A percentile compares a stretch with the other conserved stretches of the same genome.
phyloP scores from a whole-genome alignment of 2,329 filamentous ascomycete genomes.

The Didymella pomorum region DNA sequence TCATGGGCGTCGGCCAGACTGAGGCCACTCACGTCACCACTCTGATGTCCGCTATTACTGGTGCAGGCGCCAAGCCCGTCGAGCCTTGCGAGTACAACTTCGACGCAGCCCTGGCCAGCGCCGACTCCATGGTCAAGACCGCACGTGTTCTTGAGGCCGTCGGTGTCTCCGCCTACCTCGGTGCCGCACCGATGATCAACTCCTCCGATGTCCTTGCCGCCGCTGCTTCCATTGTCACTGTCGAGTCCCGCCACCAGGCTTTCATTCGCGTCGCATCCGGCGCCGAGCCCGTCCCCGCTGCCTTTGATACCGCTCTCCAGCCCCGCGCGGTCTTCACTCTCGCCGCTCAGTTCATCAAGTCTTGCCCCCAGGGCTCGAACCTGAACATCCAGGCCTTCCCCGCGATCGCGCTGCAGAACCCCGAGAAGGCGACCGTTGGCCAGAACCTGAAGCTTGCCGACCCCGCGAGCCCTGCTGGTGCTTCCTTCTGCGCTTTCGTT shows the following conservation, averaged over 20 bases:
- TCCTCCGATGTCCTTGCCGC: conserved; percentile 68
- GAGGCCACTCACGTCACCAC: conserved; percentile 70
- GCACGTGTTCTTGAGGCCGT: conserved; percentile 76
- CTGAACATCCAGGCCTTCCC: conserved; percentile 71
- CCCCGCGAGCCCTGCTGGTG: conserved; percentile 50
- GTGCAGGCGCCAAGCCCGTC: conserved; percentile 70
- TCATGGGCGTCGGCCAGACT: conserved; percentile 68
- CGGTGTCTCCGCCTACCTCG: conserved; percentile 75
- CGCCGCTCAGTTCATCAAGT: conserved; percentile 74
- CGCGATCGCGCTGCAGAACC: conserved; percentile 61
- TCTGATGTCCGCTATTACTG: conserved; percentile 67
- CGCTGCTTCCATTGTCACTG: conserved; percentile 74
- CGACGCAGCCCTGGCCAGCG: conserved; percentile 64
- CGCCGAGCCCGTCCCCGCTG: conserved; percentile 68
- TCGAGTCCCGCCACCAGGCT: conserved; percentile 77
- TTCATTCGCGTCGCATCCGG: conserved; percentile 70
- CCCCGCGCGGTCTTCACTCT: conserved; percentile 76
- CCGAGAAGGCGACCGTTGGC: conserved; percentile 53
- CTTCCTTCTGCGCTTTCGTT: conserved; percentile 72
- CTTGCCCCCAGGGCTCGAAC: conserved; percentile 71
- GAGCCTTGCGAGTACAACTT: conserved; percentile 77
- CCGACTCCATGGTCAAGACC: conserved; percentile 71
- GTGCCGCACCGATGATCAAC: conserved; percentile 71
- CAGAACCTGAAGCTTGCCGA: conserved; percentile 52
- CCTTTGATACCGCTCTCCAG: conserved; percentile 74